Evolutionary conservation across 257 asterid genomes (phyloP), one percentile per base, ranked within the genome.

Genomic region (Thymus quinquecostatus): DNA sequence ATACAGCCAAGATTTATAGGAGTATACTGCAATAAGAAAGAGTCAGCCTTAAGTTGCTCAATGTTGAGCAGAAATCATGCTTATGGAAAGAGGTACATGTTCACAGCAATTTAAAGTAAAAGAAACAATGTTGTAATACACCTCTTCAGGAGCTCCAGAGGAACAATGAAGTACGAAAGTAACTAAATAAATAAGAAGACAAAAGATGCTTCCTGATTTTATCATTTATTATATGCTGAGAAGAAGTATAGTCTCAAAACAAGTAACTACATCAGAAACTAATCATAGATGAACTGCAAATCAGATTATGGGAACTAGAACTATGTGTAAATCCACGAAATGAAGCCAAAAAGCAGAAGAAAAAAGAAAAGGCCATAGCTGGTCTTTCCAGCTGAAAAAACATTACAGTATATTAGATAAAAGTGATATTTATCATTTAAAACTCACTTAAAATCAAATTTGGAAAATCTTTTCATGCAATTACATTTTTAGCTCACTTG

Each of bases 261-360:
- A 60, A 47, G 47, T 68, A 21, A 21, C 21, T 73, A 56, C 58
- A 70, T 34, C 62, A 66, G 49, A 45, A 73, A 56, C 14, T n/a
- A 60, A 2, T 43, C 29, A 36, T 38, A 3, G 14, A 13, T 38
- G 41, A 38, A 38, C 21, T 21, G 21, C 21, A 21, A 21, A 21
- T 21, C 21, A 21, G 21, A 21, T 21, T 21, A 21, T 21, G 21
- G 21, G 21, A 21, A 21, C 21, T 21, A 21, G 21, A 21, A 21
- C 21, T 21, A 21, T 21, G 21, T 21, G 21, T 21, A 21, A 21
- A 21, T 21, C 21, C 21, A 21, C 21, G 21, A 38, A 70, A 43
- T 64, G 33, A 36, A 57, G 10, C 13, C 34, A 12, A 60, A 34
- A 32, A 50, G 40, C 10, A 2, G 10, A 55, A 54, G 6, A 34